Conservation (phyloP, 495 filamentous ascomycete genomes). For the Penicillium manginii region DNA sequence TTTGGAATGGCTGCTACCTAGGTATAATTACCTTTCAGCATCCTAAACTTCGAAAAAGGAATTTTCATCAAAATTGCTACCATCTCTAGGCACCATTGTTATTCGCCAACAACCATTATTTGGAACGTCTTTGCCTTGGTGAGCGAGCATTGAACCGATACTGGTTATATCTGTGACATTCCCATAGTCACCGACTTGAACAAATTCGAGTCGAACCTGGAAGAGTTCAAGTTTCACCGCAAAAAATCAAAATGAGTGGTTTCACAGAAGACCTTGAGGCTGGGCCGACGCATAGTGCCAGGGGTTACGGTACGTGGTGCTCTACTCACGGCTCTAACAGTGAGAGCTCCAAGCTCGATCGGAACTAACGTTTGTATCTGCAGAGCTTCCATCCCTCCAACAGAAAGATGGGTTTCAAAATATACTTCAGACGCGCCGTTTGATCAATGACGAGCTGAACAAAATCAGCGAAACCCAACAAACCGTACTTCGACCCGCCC, state of each 20-base stretch:
- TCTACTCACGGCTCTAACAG: too few relatives aligned
- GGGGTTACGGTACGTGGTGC: neutral
- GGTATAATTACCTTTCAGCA: neutral
- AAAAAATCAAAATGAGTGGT: neutral
- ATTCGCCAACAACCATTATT: too few relatives aligned
- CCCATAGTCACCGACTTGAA: neutral
- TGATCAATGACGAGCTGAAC: constrained; percentile 3
- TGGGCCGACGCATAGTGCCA: neutral
- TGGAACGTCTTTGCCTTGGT: too few relatives aligned
- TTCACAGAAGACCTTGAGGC: neutral
- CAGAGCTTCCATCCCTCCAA: neutral
- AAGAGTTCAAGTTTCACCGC: neutral
- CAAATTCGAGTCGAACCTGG: neutral
- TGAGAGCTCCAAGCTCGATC: neutral
- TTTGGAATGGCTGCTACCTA: neutral
- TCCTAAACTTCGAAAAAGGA: neutral
- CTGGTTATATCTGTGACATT: neutral
- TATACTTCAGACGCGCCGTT: constrained; percentile 1
- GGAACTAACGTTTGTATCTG: neutral
- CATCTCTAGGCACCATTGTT: too few relatives aligned
- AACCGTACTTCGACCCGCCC: constrained; percentile 13
- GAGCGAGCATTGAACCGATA: too few relatives aligned
- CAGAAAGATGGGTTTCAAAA: constrained; percentile 5
- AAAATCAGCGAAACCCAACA: neutral
- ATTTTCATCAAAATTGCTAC: neutral